phyloP scores from a whole-genome alignment of 75 land plant species.

The Pseudotsuga menziesii region DNA sequence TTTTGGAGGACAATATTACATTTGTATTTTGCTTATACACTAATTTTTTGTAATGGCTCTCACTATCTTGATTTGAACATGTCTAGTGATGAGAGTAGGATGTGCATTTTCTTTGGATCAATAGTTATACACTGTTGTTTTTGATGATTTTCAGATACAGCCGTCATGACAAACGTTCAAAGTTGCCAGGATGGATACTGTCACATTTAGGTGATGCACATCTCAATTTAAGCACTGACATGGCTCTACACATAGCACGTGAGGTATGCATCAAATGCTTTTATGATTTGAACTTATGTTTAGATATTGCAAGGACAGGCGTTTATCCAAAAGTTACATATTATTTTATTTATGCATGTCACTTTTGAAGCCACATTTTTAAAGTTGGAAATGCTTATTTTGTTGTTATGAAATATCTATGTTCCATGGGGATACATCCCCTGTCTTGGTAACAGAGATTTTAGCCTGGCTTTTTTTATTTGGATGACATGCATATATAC shows the following conservation, averaged over 20 bases:
- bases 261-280: conserved; percentile 48
- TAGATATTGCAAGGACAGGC: not conserved
- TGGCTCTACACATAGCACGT: conserved; percentile 94
- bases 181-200: conserved; percentile 91
- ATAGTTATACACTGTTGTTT: not conserved
- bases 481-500: too few relatives aligned
- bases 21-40: too few relatives aligned
- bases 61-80: not conserved
- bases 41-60: too few relatives aligned
- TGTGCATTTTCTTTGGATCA: not conserved
- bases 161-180: conserved; percentile 95
- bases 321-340: not conserved
- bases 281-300: not conserved
- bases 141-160: conserved; percentile 64
- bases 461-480: too few relatives aligned
- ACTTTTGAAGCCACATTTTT: not conserved
- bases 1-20: too few relatives aligned
- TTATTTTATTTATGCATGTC: not conserved
- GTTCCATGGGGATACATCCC: not conserved
- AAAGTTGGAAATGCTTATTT: not conserved
- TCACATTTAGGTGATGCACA: conserved; percentile 89
- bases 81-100: not conserved
- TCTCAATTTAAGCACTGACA: conserved; percentile 94
- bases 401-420: not conserved
- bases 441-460: too few relatives aligned